Evolutionary conservation across 495 filamentous ascomycete genomes (phyloP), one percentile per base, ranked within the genome.

Genomic region (Talaromyces borbonicus): DNA sequence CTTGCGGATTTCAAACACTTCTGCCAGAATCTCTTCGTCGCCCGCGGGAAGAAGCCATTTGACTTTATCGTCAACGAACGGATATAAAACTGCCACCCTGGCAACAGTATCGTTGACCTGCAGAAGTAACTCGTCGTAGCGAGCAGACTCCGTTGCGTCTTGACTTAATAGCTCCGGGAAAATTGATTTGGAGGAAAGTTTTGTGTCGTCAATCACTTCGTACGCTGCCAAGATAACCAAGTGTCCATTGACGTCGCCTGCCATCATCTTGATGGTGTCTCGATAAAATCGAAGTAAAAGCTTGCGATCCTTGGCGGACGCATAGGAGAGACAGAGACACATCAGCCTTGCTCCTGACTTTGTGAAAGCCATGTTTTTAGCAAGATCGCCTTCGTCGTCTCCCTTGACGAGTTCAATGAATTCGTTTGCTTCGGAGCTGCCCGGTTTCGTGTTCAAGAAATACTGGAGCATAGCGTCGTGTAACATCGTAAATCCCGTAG

Each of bases 381-480:
- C 75, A 41, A 95, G 64, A 59, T 95, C 87, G 33, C 85, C 83
- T 44, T 84, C 84, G 55, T 90, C 88, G 49, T 96, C 90, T 29
- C 84, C 81, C 68, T 92, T 94, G 52, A 97, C 68, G 40, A 93
- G 66, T 56, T 97, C 90, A 39, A 95, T 68, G 56, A 92, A 96
- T 52, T 95, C 89, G 30, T 74, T 85, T 30, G 82, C 73, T 59
- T 95, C 90, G 31, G 80, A 77, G 53, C 78, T 84, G 15, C 81
- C 87, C 9, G 78, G 70, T 40, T 81, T 83, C 36, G 80, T 76
- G 57, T 84, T 89, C 37, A 87, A 72, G 65, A 88, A 92, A 60
- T 96, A 97, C 58, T 99, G 89, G 38, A 96, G 77, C 90, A 97
- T 94, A 16, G 92, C 93, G 52, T 93, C 90, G 61, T 99, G 93